These are phyloP conservation scores for Fusarium cyanostomum DNA, from an alignment of 2,329 filamentous ascomycete species.

Conservation along the genomic window DNA sequence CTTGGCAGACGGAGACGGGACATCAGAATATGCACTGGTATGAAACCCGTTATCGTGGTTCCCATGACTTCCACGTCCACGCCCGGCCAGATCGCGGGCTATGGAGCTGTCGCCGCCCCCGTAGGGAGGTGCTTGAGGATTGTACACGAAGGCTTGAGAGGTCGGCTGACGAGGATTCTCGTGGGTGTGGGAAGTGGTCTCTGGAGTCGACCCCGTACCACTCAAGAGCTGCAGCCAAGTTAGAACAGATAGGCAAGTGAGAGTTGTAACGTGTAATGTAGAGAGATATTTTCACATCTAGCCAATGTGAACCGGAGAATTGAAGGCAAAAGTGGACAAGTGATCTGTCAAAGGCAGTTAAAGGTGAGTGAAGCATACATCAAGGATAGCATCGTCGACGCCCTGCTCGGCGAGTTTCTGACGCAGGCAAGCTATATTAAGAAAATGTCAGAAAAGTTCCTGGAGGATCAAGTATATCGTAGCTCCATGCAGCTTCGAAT, in stretches of 20 bases:
- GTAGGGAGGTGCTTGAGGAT: constrained; percentile 1
- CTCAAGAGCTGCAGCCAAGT: constrained; percentile 21
- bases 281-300: too few species aligned
- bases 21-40: not conserved
- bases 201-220: not conserved
- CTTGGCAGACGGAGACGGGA: not conserved
- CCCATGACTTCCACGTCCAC: too few species aligned
- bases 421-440: constrained; percentile 35
- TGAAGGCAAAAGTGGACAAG: too few species aligned
- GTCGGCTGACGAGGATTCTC: not conserved
- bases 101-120: not conserved
- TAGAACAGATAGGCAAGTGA: not conserved
- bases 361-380: constrained; percentile 48
- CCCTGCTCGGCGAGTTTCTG: constrained; percentile 62
- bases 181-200: not conserved
- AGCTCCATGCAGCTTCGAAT: not conserved
- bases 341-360: not conserved
- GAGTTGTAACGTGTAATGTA: too few species aligned
- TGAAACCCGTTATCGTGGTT: not conserved
- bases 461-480: not conserved
- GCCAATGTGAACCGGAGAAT: too few species aligned
- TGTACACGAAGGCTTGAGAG: not conserved
- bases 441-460: constrained; percentile 1
- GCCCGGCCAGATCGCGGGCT: too few species aligned
- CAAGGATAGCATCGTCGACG: constrained; percentile 57